Percentiles rank a stretch among this genome's conserved stretches.
Evolutionary conservation across 2,329 filamentous ascomycete species (phyloP).

Genomic region (Sordariomycetes sp.): DNA sequence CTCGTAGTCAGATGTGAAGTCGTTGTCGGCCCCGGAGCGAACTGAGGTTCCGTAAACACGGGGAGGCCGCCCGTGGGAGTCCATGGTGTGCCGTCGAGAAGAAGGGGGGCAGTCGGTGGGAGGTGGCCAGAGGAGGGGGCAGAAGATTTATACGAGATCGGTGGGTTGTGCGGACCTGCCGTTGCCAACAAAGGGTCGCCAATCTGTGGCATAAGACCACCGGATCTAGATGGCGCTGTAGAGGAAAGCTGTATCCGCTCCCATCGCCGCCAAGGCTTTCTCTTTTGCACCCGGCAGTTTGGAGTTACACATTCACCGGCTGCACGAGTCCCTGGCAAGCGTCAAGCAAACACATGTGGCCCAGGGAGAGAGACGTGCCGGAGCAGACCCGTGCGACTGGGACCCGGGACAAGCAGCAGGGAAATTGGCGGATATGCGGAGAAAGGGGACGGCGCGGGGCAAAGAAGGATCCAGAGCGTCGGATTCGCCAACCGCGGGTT

Average conservation of each 20-base stretch:
- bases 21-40: slow-evolving; percentile 1
- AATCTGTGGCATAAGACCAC: no score
- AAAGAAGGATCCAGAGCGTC: neutral
- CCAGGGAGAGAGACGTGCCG: neutral
- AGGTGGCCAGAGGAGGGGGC: neutral
- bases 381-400: neutral
- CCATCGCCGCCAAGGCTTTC: no score
- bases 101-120: neutral
- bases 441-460: neutral
- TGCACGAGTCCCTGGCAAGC: no score
- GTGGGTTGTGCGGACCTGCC: neutral
- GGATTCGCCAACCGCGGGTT: neutral
- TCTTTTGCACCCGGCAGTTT: no score
- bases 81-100: neutral
- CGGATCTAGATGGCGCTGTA: no score
- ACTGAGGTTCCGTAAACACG: neutral
- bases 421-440: neutral
- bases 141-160: neutral
- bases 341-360: no score
- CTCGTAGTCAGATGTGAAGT: slow-evolving; percentile 27
- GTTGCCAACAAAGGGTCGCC: no score
- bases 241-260: no score
- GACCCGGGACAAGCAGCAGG: neutral
- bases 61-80: neutral
- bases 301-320: no score